Evolutionary conservation across 257 asterid genomes (phyloP).

Genomic region (Petrea volubilis): DNA sequence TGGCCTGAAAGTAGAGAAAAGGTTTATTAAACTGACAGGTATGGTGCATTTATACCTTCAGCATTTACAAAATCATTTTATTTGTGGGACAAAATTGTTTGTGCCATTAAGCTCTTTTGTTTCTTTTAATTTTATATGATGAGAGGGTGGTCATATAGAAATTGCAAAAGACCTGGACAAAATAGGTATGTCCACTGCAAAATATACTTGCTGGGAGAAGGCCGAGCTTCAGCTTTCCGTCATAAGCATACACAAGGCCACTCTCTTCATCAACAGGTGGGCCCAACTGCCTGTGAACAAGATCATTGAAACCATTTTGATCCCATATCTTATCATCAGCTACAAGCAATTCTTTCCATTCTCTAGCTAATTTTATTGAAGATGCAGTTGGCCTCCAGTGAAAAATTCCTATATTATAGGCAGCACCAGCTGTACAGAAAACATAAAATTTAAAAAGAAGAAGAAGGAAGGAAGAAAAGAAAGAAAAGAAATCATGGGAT

Average conservation of each 20-base stretch:
- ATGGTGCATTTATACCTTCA: conserved; percentile 13
- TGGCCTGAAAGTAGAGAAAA: conserved; percentile 53
- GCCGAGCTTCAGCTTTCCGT: conserved; percentile 92
- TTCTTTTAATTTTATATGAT: background rate
- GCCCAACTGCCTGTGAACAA: conserved; percentile 83
- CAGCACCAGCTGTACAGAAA: conserved; percentile 74
- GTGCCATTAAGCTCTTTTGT: background rate
- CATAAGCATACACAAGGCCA: conserved; percentile 96
- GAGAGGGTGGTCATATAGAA: background rate
- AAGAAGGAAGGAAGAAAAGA: too few relatives aligned
- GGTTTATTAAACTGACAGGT: conserved; percentile 8
- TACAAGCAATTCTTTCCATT: conserved; percentile 89
- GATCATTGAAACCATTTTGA: conserved; percentile 92
- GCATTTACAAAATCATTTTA: conserved; percentile 7
- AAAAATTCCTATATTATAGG: conserved; percentile 94
- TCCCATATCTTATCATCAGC: conserved; percentile 93
- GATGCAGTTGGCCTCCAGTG: conserved; percentile 96
- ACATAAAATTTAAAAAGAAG: too few relatives aligned
- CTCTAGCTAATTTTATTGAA: conserved; percentile 78
- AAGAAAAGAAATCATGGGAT: conserved; percentile 1
- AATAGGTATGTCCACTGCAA: conserved; percentile 98
- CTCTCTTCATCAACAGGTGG: conserved; percentile 97
- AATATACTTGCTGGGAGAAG: conserved; percentile 96
- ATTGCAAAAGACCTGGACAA: conserved; percentile 75
- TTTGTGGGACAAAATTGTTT: background rate